These are phyloP conservation scores for Lumnitzera littorea DNA, from an alignment of 345 rosid genomes.

Conservation along the genomic window DNA sequence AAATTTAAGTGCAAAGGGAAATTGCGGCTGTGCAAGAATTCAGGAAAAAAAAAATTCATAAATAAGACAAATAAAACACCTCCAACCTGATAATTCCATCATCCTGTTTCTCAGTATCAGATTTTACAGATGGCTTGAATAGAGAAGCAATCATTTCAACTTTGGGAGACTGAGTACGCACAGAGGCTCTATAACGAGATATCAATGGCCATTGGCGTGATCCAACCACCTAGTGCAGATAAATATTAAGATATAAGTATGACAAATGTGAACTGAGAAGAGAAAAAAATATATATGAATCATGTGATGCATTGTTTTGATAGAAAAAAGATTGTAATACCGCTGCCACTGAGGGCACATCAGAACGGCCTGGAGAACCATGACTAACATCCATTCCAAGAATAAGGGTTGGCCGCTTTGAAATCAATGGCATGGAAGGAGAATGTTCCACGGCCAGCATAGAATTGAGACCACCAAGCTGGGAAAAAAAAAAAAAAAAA, in stretches of 20 bases:
- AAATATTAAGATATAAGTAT: no score
- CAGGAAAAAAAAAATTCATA: no score
- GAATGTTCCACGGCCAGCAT: slow-evolving; percentile 57
- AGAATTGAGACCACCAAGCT: slow-evolving; percentile 94
- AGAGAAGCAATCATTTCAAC: slow-evolving; percentile 41
- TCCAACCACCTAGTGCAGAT: slow-evolving; percentile 15
- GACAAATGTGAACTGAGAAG: no score
- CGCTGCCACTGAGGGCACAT: slow-evolving; percentile 87
- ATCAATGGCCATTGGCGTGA: slow-evolving; percentile 44
- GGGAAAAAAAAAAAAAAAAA: background rate
- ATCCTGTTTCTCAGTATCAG: slow-evolving; percentile 22
- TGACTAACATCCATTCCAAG: slow-evolving; percentile 97
- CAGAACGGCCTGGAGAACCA: slow-evolving; percentile 89
- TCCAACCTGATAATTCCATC: slow-evolving; percentile 32
- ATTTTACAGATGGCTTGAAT: slow-evolving; percentile 17
- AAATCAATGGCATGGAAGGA: slow-evolving; percentile 57
- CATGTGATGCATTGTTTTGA: no score
- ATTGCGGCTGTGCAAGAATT: no score
- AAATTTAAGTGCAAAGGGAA: no score
- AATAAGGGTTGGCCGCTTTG: slow-evolving; percentile 70
- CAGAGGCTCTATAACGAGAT: slow-evolving; percentile 44
- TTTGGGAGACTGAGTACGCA: slow-evolving; percentile 40
- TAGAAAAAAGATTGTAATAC: slow-evolving; percentile 21
- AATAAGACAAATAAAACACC: background rate
- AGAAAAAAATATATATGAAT: no score